Evolutionary conservation across 768 basidiomycete genomes (phyloP), one percentile per base, ranked within the genome.

Genomic region (Boletus subparvulus): DNA sequence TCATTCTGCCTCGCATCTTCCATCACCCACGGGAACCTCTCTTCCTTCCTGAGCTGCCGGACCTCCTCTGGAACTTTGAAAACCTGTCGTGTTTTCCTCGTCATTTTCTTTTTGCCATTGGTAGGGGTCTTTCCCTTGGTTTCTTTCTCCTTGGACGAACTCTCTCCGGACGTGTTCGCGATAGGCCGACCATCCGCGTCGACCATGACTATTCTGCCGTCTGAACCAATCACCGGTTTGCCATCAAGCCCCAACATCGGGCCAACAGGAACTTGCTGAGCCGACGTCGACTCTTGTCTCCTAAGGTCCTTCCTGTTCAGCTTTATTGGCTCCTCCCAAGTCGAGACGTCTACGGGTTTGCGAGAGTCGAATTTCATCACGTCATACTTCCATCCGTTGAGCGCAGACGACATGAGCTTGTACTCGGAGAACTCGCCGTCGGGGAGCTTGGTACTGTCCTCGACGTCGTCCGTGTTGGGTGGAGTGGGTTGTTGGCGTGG

Each of bases 11-110:
- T 78, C 37, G 80, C 82, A 68, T 93, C 92, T 75, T 95, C 93
- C 76, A 94, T 83, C 39, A 95, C 88, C 93, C 93, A 95, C 3
- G 93, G 93, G 71, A 90, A 90, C 60, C 90, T 77, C 74, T 95
- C 93, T 74, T 95, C 93, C 66, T 81, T 82, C 70, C 89, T 78
- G 64, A 94, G 77, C 73, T 91, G 87, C 62, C 92, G 77, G 49
- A 83, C 78, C 39, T 86, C 86, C 53, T 94, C 91, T 0, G 89
- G 84, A 2, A 93, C 87, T 58, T 85, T 81, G 74, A 87, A 93
- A 19, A 94, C 90, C 76, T 85, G 92, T 76, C 70, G 83, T 62
- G 76, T 94, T 82, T 86, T 94, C 84, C 82, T 90, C 83, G 84
- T 80, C 75, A 88, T 85, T 65, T 85, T 80, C 74, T 86, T 89